A percentile compares a stretch with the other conserved stretches of the same genome.
Conservation (phyloP, 208 protist species). For the Wallacemonas sp. region DNA sequence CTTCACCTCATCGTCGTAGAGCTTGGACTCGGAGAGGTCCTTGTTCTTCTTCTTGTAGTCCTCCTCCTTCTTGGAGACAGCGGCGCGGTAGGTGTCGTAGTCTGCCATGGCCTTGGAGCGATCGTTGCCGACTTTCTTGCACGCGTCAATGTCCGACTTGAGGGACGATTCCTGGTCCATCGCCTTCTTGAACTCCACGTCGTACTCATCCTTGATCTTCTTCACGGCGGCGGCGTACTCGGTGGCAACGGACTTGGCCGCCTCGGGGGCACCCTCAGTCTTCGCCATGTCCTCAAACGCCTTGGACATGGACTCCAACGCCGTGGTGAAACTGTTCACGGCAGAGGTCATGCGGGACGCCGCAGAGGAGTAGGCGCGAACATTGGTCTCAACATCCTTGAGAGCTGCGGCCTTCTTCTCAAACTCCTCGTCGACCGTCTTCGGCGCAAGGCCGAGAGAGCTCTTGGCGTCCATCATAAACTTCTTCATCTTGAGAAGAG, state of each 20-base stretch:
- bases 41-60: conserved; percentile 41
- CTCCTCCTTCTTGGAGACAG: conserved; percentile 25
- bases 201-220: conserved; percentile 21
- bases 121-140: conserved; percentile 18
- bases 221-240: conserved; percentile 15
- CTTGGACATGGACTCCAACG: conserved; percentile 35
- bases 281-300: conserved; percentile 33
- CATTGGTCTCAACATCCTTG: conserved; percentile 23
- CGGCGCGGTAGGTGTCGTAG: conserved; percentile 32
- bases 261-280: conserved; percentile 15
- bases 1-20: conserved; percentile 22
- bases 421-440: conserved; percentile 51
- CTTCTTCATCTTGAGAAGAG: conserved; percentile 43
- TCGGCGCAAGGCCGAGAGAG: conserved; percentile 33
- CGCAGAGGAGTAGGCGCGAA: conserved; percentile 29
- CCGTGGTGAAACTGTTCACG: conserved; percentile 19
- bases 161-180: conserved; percentile 15
- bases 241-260: conserved; percentile 14
- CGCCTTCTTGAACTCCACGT: conserved; percentile 13
- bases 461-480: conserved; percentile 43
- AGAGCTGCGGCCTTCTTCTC: conserved; percentile 28
- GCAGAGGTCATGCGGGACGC: conserved; percentile 32
- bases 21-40: conserved; percentile 22
- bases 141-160: conserved; percentile 14
- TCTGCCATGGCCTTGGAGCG: conserved; percentile 25